Conservation (phyloP, 2,329 filamentous ascomycete species). For the Plectosphaerella cucumerina region DNA sequence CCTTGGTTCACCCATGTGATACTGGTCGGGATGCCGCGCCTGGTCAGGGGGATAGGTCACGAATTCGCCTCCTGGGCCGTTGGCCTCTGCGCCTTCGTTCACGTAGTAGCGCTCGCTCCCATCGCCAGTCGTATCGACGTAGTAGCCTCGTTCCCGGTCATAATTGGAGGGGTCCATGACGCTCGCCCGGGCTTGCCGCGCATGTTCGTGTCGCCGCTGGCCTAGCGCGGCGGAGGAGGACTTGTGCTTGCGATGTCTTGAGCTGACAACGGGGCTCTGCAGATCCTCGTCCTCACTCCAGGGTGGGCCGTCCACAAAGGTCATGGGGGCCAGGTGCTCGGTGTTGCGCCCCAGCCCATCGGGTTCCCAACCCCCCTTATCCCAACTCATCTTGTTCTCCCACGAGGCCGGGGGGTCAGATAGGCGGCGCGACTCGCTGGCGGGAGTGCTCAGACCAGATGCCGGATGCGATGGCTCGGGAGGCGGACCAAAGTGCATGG, state of each 20-base stretch:
- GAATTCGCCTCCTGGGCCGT: conserved; percentile 75
- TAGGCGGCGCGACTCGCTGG: conserved; percentile 73
- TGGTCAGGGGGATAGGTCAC: conserved; percentile 72
- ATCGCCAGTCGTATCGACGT: conserved; percentile 63
- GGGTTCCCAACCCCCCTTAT: conserved; percentile 42
- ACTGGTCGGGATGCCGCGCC: conserved; percentile 52
- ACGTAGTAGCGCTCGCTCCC: conserved; percentile 73
- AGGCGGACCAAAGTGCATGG: conserved; percentile 90
- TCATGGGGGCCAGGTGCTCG: conserved; percentile 67
- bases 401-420: conserved; percentile 76
- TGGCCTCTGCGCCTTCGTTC: conserved; percentile 63
- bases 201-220: conserved; percentile 40
- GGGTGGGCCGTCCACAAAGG: conserved; percentile 83
- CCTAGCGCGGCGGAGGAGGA: conserved; percentile 51
- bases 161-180: conserved; percentile 45
- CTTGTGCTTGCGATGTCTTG: conserved; percentile 82
- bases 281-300: conserved; percentile 96
- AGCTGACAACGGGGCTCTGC: conserved; percentile 83
- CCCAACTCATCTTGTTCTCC: conserved; percentile 64
- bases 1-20: conserved; percentile 38
- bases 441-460: conserved; percentile 80
- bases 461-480: conserved; percentile 65
- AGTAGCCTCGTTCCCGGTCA: conserved; percentile 61
- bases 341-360: conserved; percentile 51
- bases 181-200: conserved; percentile 35